phyloP scores from a whole-genome alignment of 257 asterid species.

The Jaltomata sinuosa region DNA sequence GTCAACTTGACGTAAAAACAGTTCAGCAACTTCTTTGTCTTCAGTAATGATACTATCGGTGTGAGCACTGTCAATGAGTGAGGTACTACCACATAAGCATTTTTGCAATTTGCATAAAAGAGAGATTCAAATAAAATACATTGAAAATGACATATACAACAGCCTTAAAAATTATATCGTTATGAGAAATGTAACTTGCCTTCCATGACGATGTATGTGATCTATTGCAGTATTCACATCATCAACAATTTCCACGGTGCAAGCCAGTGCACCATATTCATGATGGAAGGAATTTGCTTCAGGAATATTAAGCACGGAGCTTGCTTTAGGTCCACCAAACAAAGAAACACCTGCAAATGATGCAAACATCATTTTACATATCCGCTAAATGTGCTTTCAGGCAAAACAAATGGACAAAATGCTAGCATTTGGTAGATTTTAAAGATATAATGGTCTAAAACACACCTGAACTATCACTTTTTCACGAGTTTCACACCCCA shows the following conservation, averaged over 20 bases:
- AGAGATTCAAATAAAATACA: not conserved
- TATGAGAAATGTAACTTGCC: slow-evolving; percentile 36
- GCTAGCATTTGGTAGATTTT: not conserved
- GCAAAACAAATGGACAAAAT: not conserved
- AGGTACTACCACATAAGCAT: slow-evolving; percentile 7
- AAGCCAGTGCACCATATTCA: slow-evolving; percentile 88
- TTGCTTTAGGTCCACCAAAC: slow-evolving; percentile 83
- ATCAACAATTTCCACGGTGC: slow-evolving; percentile 88
- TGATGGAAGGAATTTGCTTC: slow-evolving; percentile 77
- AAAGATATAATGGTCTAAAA: not conserved
- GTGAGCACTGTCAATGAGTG: slow-evolving; percentile 58
- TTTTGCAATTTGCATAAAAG: not conserved
- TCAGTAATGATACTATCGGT: slow-evolving; percentile 85
- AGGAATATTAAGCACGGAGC: slow-evolving; percentile 59
- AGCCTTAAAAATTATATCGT: not conserved
- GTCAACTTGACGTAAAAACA: slow-evolving; percentile 58
- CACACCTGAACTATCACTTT: not conserved
- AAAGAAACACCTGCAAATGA: slow-evolving; percentile 59
- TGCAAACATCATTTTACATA: not conserved
- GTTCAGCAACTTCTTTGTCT: slow-evolving; percentile 64
- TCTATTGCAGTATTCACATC: slow-evolving; percentile 90
- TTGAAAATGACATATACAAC: not conserved
- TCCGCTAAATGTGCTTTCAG: not conserved
- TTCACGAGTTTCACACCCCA: not conserved
- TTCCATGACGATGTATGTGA: slow-evolving; percentile 83